Conservation (phyloP, 306 rosid genomes). For the Ochetophila trinervis region DNA sequence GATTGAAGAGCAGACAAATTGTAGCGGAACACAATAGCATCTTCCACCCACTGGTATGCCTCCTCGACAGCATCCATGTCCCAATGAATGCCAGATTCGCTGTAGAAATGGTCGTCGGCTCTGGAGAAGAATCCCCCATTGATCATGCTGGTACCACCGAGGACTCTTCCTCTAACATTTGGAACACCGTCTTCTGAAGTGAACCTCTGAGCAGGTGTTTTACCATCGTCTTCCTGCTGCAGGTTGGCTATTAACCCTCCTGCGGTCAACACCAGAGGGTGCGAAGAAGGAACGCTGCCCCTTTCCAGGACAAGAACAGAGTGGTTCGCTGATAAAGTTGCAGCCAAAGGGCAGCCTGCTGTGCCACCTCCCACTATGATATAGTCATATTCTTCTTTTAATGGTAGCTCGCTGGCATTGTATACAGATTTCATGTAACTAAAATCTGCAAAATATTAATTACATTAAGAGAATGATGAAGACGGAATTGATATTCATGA, state of each 20-base stretch:
- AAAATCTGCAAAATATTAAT: too few relatives aligned
- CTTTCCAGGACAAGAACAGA: conserved; percentile 30
- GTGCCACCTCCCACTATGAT: conserved; percentile 41
- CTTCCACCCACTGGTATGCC: conserved; percentile 30
- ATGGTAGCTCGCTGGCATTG: conserved; percentile 10
- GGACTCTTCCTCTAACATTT: conserved; percentile 20
- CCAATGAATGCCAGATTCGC: conserved; percentile 14
- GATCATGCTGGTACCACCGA: conserved; percentile 34
- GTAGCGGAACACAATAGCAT: background rate
- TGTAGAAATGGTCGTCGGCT: conserved; percentile 13
- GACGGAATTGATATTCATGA: too few relatives aligned
- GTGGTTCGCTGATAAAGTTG: conserved; percentile 29
- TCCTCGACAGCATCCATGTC: conserved; percentile 19
- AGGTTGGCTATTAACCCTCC: background rate
- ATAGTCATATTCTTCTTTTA: conserved; percentile 27
- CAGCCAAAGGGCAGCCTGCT: conserved; percentile 35
- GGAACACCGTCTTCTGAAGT: conserved; percentile 24
- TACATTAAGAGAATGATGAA: too few relatives aligned
- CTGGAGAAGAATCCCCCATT: conserved; percentile 23
- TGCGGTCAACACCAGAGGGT: background rate
- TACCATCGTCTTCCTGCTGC: conserved; percentile 1
- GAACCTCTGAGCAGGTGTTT: conserved; percentile 7
- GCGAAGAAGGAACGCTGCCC: conserved; percentile 13
- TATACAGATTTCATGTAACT: conserved; percentile 1
- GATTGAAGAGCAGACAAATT: conserved; percentile 10